phyloP scores from a whole-genome alignment of 2,329 filamentous ascomycete species.

The Beauveria rudraprayagi region DNA sequence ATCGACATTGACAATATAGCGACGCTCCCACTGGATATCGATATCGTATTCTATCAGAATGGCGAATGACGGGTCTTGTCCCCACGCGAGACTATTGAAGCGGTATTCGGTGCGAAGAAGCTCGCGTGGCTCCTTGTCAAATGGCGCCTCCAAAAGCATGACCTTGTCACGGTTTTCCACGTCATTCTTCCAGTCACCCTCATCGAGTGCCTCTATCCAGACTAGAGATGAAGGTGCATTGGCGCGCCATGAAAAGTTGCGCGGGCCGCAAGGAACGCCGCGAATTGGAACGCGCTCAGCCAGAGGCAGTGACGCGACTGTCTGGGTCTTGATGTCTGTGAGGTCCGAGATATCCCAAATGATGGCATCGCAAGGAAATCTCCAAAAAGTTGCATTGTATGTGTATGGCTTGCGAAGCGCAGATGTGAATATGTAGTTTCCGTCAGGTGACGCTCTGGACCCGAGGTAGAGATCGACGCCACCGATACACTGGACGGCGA shows the following conservation, averaged over 20 bases:
- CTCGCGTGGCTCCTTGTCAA: not conserved
- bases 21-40: conserved; percentile 1
- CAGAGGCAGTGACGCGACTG: not conserved
- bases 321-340: not conserved
- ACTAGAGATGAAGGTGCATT: not conserved
- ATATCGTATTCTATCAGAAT: not conserved
- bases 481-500: not conserved
- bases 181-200: not conserved
- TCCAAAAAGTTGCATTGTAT: not conserved
- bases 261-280: not conserved
- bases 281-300: not conserved
- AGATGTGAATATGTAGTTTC: not conserved
- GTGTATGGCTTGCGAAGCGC: not conserved
- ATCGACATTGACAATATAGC: conserved; percentile 8
- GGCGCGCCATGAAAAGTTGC: not conserved
- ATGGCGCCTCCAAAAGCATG: conserved; percentile 6
- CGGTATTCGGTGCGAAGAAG: conserved; percentile 1
- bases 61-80: not conserved
- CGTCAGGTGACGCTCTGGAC: not conserved
- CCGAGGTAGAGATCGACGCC: not conserved
- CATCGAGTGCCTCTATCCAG: conserved; percentile 2
- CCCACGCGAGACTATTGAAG: not conserved
- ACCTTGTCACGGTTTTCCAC: conserved; percentile 2
- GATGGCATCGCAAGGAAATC: not conserved
- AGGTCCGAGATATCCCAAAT: conserved; percentile 1